Base-by-base conservation (phyloP, 805 yeast genomes). In the Metschnikowia reukaufii region DNA sequence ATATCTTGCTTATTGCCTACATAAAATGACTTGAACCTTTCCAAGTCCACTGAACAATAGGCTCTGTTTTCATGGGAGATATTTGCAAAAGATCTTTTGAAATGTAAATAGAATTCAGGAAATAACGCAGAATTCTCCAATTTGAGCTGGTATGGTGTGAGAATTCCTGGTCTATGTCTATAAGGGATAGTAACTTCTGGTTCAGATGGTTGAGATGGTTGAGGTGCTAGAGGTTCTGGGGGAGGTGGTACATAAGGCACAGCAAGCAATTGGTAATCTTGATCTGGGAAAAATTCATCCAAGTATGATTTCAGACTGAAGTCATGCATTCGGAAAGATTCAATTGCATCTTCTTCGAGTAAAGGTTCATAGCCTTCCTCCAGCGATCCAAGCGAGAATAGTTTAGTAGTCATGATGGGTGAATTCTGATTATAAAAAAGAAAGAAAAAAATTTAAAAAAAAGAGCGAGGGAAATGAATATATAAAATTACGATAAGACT, bases 71-170 rank as follows among this genome's bases (percentile, higher is more conserved):
- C 42, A 16, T 13, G 6, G 8, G 42, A 39, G 7, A 19, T 18
- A 8, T n/a, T 15, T 4, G 42, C 29, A n/a, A 39, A 39, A n/a
- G 42, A 20, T 30, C 18, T 30, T 15, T 39, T 39, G 29, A 39
- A 31, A 15, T 29, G 42, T 13, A 39, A 39, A n/a, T 39, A 30
- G 27, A 39, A 39, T 16, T 39, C 42, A 3, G 42, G 42, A 29
- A 38, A 39, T 18, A 30, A 39, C 6, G 15, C 20, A 21, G 35
- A 23, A 13, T 39, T 39, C 7, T 20, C 42, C 17, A n/a, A 5
- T 10, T 20, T 17, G 29, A 30, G 36, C 17, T 15, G 36, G 42
- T 39, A 31, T 15, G 36, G 42, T n/a, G n/a, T n/a, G n/a, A n/a
- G n/a, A n/a, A n/a, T n/a, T n/a, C n/a, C n/a, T n/a, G n/a, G n/a